Evolutionary conservation across 371 early-diverging fungal genomes (phyloP).

Genomic region (Sporodiniella umbellata): DNA sequence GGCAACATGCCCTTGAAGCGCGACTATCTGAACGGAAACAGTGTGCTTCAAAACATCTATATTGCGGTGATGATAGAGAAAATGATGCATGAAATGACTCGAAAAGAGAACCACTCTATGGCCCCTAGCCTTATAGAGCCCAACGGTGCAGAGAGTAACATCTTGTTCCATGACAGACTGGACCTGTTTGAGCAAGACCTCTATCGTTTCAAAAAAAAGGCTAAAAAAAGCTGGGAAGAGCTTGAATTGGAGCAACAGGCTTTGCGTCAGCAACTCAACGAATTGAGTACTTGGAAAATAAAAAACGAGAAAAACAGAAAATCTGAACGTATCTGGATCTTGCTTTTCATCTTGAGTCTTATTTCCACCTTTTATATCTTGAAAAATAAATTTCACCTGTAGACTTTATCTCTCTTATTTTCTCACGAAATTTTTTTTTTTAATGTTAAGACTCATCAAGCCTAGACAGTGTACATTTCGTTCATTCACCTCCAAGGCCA

Average conservation of each 20-base stretch:
- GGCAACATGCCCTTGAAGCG: conserved; percentile 42
- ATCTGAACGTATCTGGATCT: conserved; percentile 39
- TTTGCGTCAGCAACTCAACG: conserved; percentile 23
- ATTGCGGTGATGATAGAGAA: conserved; percentile 40
- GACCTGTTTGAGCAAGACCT: conserved; percentile 43
- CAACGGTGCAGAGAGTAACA: conserved; percentile 14
- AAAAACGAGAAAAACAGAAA: conserved; percentile 19
- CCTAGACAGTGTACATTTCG: neutral
- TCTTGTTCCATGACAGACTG: conserved; percentile 44
- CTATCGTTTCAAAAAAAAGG: conserved; percentile 27
- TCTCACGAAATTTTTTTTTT: neutral
- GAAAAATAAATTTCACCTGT: neutral
- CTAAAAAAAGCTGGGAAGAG: conserved; percentile 30
- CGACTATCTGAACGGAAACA: conserved; percentile 26
- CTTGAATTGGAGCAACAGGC: conserved; percentile 18
- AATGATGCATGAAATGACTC: conserved; percentile 21
- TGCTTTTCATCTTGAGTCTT: conserved; percentile 18
- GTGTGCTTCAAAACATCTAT: conserved; percentile 28
- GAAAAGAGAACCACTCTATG: neutral
- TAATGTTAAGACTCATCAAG: conserved; percentile 10
- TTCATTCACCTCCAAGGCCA: conserved; percentile 19
- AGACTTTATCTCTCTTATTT: neutral
- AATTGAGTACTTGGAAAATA: conserved; percentile 23
- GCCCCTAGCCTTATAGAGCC: too few relatives aligned
- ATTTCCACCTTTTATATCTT: neutral